Evolutionary conservation across 2,329 filamentous ascomycete species (phyloP).

Genomic region (Xylaria sp.): DNA sequence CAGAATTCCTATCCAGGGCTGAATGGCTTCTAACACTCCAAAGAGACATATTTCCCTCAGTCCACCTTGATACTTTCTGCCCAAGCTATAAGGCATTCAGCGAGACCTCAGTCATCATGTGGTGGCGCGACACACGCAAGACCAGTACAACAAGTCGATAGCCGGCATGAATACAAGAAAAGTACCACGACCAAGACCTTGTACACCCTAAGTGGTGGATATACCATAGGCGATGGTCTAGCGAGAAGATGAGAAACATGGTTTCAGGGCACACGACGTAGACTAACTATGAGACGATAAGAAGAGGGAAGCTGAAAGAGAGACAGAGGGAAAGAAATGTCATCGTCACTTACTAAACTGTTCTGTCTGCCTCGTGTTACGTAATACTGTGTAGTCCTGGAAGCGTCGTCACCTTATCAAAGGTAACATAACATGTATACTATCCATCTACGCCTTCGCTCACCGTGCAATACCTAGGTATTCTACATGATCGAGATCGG

Average conservation of each 20-base stretch:
- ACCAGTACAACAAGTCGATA: neutral
- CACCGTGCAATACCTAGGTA: too few relatives aligned
- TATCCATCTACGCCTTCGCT: neutral
- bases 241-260: neutral
- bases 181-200: neutral
- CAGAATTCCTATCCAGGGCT: neutral
- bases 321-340: too few relatives aligned
- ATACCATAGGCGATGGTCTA: too few relatives aligned
- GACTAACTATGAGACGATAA: too few relatives aligned
- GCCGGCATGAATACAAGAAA: too few relatives aligned
- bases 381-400: neutral
- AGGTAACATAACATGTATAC: too few relatives aligned
- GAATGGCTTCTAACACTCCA: neutral
- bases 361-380: neutral
- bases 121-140: neutral
- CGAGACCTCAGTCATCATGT: too few relatives aligned
- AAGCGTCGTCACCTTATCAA: neutral
- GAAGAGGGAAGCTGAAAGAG: neutral
- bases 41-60: neutral
- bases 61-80: too few relatives aligned
- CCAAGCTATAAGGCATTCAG: too few relatives aligned
- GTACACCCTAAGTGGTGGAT: neutral
- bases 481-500: neutral
- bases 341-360: neutral
- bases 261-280: neutral